Evolutionary conservation across 1,139 yeast species (phyloP).

Genomic region (Suhomyces kunorum): DNA sequence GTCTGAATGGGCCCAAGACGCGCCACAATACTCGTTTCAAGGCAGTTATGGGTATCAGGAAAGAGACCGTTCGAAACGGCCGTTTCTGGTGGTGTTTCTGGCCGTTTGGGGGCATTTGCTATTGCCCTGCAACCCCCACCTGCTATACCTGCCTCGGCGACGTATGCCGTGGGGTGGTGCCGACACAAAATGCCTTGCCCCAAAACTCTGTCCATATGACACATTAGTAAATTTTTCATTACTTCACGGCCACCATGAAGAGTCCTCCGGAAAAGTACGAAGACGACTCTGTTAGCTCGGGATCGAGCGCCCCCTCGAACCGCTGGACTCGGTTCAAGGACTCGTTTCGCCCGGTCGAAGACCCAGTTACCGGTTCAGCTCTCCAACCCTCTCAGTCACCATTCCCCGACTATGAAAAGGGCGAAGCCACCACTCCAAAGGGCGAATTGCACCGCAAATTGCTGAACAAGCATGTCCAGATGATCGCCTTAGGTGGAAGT

Average conservation of each 20-base stretch:
- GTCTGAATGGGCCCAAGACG: too few species aligned
- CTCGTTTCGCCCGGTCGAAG: slow-evolving; percentile 17
- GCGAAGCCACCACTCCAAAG: slow-evolving; percentile 40
- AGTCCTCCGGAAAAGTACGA: slow-evolving; percentile 1
- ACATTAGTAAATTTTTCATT: neutral
- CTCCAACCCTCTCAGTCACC: too few species aligned
- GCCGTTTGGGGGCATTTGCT: too few species aligned
- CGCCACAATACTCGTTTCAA: too few species aligned
- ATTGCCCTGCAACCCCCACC: neutral
- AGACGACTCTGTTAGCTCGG: too few species aligned
- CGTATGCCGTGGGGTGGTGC: neutral
- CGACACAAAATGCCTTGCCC: slow-evolving; percentile 2
- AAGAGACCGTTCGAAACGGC: too few species aligned
- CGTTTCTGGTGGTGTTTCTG: too few species aligned
- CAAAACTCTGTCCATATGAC: neutral
- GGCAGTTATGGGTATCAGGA: too few species aligned
- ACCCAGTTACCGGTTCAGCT: neutral
- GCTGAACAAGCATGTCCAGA: slow-evolving; percentile 43
- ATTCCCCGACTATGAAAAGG: slow-evolving; percentile 37
- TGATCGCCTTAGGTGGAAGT: slow-evolving; percentile 50
- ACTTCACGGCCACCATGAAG: neutral
- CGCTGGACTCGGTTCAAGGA: slow-evolving; percentile 16
- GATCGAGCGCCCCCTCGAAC: too few species aligned
- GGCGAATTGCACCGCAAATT: slow-evolving; percentile 41
- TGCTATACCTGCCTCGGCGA: neutral